Conservation (phyloP, 108 stramenopile species). For the Pseudonitzschia delicatissima region DNA sequence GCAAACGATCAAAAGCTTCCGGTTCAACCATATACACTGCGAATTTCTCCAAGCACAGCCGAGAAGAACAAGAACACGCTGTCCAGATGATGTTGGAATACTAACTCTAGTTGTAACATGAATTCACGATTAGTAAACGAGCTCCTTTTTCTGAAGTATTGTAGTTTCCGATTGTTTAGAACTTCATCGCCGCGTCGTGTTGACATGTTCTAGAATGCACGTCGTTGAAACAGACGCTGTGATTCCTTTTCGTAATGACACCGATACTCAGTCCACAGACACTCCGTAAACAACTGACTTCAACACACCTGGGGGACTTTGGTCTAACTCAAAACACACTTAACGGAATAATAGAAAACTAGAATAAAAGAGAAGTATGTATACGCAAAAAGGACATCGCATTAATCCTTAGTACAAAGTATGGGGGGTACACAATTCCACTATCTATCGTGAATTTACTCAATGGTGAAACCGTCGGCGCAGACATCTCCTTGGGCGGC, state of each 20-base stretch:
- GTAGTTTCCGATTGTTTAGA: too few species aligned
- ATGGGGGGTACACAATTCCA: background rate
- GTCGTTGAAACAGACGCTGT: too few species aligned
- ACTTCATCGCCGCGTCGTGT: too few species aligned
- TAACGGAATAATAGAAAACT: background rate
- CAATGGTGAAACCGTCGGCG: slow-evolving; percentile 70
- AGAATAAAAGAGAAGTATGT: background rate
- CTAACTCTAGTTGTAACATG: background rate
- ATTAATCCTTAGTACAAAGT: slow-evolving; percentile 15
- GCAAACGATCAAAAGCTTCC: slow-evolving; percentile 15
- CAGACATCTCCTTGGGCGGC: slow-evolving; percentile 84
- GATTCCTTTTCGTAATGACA: too few species aligned
- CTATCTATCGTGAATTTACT: slow-evolving; percentile 24
- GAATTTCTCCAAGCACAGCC: slow-evolving; percentile 23
- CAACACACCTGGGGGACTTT: too few species aligned
- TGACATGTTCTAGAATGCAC: too few species aligned
- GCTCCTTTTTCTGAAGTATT: background rate
- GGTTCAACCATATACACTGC: slow-evolving; percentile 16
- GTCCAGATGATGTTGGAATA: slow-evolving; percentile 29
- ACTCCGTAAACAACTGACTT: too few species aligned
- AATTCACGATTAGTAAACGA: background rate
- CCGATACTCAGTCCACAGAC: too few species aligned
- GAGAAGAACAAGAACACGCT: slow-evolving; percentile 32
- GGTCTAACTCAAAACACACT: too few species aligned
- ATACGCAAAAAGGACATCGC: slow-evolving; percentile 9